Evolutionary conservation across 305 asterid genomes (phyloP).

Genomic region (Rubia peregrina): DNA sequence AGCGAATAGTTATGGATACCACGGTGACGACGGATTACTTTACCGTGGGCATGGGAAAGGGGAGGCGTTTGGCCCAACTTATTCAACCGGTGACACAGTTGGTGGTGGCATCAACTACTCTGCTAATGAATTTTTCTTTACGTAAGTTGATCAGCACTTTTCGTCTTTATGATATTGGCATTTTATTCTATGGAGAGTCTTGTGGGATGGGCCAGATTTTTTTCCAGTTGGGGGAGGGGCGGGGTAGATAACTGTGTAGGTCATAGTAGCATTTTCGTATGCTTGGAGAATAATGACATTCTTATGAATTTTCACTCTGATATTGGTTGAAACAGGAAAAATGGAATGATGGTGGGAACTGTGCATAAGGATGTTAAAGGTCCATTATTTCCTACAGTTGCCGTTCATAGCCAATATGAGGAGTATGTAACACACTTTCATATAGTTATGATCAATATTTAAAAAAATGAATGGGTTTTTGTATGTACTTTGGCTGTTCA

Average conservation of each 20-base stretch:
- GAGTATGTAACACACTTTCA: conserved; percentile 50
- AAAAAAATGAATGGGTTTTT: background rate
- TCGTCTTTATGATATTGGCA: background rate
- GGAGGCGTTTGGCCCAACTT: conserved; percentile 79
- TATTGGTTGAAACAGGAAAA: conserved; percentile 52
- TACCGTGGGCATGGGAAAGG: conserved; percentile 89
- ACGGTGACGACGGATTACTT: conserved; percentile 81
- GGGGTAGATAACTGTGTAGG: background rate
- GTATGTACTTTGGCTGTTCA: background rate
- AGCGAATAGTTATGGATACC: conserved; percentile 85
- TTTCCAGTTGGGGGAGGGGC: background rate
- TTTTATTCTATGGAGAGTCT: background rate
- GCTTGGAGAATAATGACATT: conserved; percentile 7
- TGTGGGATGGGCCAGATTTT: background rate
- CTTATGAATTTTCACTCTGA: conserved; percentile 15
- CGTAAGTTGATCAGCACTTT: conserved; percentile 41
- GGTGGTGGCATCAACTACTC: conserved; percentile 91
- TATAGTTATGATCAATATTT: background rate
- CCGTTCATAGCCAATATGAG: conserved; percentile 94
- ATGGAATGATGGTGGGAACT: conserved; percentile 71
- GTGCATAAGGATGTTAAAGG: conserved; percentile 74
- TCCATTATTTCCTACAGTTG: conserved; percentile 76
- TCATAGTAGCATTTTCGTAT: background rate
- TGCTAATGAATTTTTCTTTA: conserved; percentile 78
- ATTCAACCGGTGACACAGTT: conserved; percentile 71